Conservation (phyloP, 2,329 filamentous ascomycete genomes). For the Stagonosporopsis chrysanthemi region DNA sequence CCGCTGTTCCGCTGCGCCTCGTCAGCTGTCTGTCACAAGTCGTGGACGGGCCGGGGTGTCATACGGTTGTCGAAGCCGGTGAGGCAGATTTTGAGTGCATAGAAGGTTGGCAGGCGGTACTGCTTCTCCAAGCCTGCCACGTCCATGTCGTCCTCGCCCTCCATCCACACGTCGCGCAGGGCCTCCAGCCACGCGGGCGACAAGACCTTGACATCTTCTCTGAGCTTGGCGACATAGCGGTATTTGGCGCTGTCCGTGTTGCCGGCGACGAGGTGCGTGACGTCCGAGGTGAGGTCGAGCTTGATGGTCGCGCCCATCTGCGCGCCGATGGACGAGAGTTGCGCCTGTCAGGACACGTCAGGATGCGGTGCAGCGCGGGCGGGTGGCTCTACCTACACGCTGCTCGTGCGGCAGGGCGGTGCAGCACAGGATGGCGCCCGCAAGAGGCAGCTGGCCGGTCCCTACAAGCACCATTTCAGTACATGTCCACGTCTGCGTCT, state of each 20-base stretch:
- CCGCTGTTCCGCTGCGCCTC: conserved; percentile 66
- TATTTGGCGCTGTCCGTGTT: conserved; percentile 92
- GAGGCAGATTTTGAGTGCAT: conserved; percentile 69
- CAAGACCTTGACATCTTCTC: conserved; percentile 85
- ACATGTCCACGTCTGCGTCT: background rate
- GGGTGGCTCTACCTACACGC: conserved; percentile 62
- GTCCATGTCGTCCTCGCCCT: conserved; percentile 77
- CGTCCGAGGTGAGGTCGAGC: conserved; percentile 92
- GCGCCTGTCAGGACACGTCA: conserved; percentile 47
- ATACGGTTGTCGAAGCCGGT: conserved; percentile 73
- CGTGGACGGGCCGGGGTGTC: background rate
- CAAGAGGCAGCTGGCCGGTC: conserved; percentile 48
- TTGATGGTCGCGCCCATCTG: conserved; percentile 89
- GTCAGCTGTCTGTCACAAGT: conserved; percentile 34
- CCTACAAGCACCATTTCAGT: conserved; percentile 29
- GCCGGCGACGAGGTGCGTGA: conserved; percentile 93
- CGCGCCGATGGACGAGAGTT: conserved; percentile 69
- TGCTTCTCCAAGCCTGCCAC: conserved; percentile 72
- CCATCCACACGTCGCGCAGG: conserved; percentile 80
- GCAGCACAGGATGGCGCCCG: conserved; percentile 81
- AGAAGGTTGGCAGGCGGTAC: conserved; percentile 70
- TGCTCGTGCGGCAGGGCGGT: conserved; percentile 83
- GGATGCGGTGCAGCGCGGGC: background rate
- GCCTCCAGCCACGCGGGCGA: conserved; percentile 84
- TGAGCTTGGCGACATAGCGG: conserved; percentile 88